Conservation (phyloP, 345 rosid genomes). For the Odontarrhena argentea region DNA sequence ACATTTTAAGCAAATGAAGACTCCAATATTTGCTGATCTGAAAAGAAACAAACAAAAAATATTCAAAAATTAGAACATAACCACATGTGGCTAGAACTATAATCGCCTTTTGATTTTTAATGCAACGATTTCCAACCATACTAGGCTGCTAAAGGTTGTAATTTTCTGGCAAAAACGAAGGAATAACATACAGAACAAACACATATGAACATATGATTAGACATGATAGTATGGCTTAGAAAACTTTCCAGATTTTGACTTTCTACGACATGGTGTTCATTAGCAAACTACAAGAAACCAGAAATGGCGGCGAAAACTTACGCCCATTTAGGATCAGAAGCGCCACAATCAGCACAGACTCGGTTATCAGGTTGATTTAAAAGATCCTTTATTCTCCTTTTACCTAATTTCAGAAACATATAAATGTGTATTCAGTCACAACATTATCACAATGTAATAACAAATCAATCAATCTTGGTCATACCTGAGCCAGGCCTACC, state of each 20-base stretch:
- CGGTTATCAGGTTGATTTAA: conserved; percentile 57
- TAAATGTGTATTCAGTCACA: not conserved
- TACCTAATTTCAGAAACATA: conserved; percentile 25
- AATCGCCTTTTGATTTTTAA: not conserved
- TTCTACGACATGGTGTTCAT: not conserved
- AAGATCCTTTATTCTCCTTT: conserved; percentile 41
- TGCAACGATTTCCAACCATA: not conserved
- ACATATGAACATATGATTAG: not conserved
- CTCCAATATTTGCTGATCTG: conserved; percentile 81
- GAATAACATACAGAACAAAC: not conserved
- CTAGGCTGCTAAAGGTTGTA: not conserved
- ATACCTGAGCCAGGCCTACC: conserved; percentile 44
- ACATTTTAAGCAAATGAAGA: conserved; percentile 90
- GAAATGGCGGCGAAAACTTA: conserved; percentile 45
- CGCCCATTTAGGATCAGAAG: conserved; percentile 98
- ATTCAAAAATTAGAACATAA: not conserved
- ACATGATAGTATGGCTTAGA: not conserved
- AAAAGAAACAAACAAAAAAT: conserved; percentile 18
- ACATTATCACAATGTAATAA: not conserved
- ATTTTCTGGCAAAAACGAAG: not conserved
- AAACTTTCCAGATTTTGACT: not conserved
- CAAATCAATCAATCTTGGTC: not conserved
- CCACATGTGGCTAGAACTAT: not conserved
- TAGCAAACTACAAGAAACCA: not conserved
- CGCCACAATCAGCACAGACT: conserved; percentile 88